Evolutionary conservation across 768 basidiomycete species (phyloP).

Genomic region (Serendipita sp.): DNA sequence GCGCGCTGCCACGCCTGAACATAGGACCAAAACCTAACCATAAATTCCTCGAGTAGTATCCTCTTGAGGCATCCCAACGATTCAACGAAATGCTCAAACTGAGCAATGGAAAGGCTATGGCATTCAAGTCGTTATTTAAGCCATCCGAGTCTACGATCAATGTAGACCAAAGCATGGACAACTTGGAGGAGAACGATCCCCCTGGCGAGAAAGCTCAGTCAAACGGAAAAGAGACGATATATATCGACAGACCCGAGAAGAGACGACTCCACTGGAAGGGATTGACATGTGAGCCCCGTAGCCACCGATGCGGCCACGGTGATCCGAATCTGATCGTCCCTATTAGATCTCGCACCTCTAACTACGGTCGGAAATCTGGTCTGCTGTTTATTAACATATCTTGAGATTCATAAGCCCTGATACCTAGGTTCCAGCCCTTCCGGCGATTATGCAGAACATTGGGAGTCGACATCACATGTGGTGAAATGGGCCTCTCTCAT

Average conservation of each 20-base stretch:
- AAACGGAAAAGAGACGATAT: slow-evolving; percentile 6
- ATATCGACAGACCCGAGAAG: slow-evolving; percentile 48
- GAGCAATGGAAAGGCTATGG: slow-evolving; percentile 27
- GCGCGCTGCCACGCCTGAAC: slow-evolving; percentile 10
- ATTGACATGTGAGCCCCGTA: slow-evolving; percentile 54
- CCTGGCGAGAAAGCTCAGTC: slow-evolving; percentile 9
- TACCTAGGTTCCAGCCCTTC: slow-evolving; percentile 50
- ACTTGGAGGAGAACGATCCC: neutral
- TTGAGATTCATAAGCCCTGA: neutral
- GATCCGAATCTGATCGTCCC: slow-evolving; percentile 23
- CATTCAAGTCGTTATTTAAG: slow-evolving; percentile 18
- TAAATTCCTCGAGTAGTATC: slow-evolving; percentile 32
- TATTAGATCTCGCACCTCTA: slow-evolving; percentile 53
- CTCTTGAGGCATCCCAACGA: slow-evolving; percentile 42
- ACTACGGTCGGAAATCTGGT: slow-evolving; percentile 95
- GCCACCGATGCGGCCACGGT: no score
- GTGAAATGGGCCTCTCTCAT: slow-evolving; percentile 92
- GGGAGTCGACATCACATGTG: slow-evolving; percentile 90
- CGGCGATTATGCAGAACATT: slow-evolving; percentile 71
- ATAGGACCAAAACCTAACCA: neutral
- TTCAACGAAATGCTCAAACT: slow-evolving; percentile 31
- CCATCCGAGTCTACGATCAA: slow-evolving; percentile 14
- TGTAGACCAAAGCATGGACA: slow-evolving; percentile 7
- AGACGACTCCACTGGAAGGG: slow-evolving; percentile 72
- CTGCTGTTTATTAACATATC: slow-evolving; percentile 16